phyloP scores from a whole-genome alignment of 768 basidiomycete genomes.

The Rhodosporidiobolus sp. region DNA sequence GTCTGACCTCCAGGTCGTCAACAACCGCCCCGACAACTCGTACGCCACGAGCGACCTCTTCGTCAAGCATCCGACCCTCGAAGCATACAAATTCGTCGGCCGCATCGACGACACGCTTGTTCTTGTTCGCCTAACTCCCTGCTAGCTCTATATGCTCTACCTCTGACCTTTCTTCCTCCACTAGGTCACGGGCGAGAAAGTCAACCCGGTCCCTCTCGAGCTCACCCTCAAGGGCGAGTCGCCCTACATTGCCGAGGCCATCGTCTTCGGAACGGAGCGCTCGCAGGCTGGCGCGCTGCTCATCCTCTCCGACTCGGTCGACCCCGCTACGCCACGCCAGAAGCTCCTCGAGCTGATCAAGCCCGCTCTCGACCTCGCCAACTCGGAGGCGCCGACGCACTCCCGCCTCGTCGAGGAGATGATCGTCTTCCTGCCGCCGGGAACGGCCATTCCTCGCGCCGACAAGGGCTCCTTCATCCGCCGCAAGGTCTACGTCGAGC shows the following conservation, averaged over 20 bases:
- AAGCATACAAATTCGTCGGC: conserved; percentile 57
- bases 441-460: conserved; percentile 57
- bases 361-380: conserved; percentile 57
- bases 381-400: conserved; percentile 57
- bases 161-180: conserved; percentile 3
- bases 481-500: conserved; percentile 56
- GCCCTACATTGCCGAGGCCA: conserved; percentile 56
- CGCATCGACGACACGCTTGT: conserved; percentile 60
- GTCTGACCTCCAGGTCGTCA: conserved; percentile 43
- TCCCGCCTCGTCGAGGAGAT: conserved; percentile 58
- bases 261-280: conserved; percentile 58
- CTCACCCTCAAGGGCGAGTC: conserved; percentile 56
- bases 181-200: conserved; percentile 57
- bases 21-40: conserved; percentile 57
- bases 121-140: conserved; percentile 10
- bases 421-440: conserved; percentile 55
- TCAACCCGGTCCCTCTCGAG: conserved; percentile 60
- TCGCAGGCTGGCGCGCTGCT: conserved; percentile 58
- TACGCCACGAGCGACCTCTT: conserved; percentile 62
- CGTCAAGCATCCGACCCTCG: conserved; percentile 52
- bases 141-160: background rate
- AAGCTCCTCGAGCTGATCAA: conserved; percentile 51
- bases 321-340: conserved; percentile 43
- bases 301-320: conserved; percentile 53
- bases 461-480: conserved; percentile 58